These are phyloP conservation scores for Fusarium napiforme DNA, from an alignment of 2,329 filamentous ascomycete species.

Conservation along the genomic window DNA sequence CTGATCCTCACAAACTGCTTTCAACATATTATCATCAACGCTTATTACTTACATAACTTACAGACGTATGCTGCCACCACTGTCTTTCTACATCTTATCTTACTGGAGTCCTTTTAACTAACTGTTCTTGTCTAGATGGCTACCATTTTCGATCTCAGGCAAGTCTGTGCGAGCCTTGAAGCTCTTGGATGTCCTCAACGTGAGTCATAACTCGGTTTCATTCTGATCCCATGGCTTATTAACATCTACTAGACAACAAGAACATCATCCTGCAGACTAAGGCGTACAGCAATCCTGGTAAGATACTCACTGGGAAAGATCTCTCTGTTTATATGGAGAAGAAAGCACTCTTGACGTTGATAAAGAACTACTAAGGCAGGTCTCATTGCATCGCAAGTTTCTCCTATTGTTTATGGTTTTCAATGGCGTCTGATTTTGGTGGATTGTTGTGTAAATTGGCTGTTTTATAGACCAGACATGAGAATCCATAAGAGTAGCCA, in stretches of 20 bases:
- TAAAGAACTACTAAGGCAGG: neutral
- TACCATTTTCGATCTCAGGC: neutral
- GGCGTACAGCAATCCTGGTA: neutral
- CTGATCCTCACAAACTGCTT: fast-evolving
- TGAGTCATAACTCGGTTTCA: fast-evolving
- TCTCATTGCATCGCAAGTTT: fast-evolving
- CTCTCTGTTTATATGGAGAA: neutral
- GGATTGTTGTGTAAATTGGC: fast-evolving
- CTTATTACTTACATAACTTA: fast-evolving
- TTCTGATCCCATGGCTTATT: fast-evolving
- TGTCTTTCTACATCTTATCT: fast-evolving
- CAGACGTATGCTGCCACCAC: fast-evolving
- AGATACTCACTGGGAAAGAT: neutral
- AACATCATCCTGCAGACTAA: neutral
- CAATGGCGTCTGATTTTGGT: fast-evolving
- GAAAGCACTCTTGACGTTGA: neutral
- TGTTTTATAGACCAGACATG: fast-evolving
- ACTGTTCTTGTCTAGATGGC: fast-evolving
- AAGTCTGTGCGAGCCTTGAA: neutral
- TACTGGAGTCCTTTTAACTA: fast-evolving
- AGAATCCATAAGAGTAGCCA: fast-evolving
- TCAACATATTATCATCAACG: fast-evolving
- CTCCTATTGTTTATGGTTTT: fast-evolving
- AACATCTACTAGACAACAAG: neutral
- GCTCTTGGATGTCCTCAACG: neutral